Evolutionary conservation across 2,329 filamentous ascomycete species (phyloP).

Genomic region (Byssochlamys sp.): DNA sequence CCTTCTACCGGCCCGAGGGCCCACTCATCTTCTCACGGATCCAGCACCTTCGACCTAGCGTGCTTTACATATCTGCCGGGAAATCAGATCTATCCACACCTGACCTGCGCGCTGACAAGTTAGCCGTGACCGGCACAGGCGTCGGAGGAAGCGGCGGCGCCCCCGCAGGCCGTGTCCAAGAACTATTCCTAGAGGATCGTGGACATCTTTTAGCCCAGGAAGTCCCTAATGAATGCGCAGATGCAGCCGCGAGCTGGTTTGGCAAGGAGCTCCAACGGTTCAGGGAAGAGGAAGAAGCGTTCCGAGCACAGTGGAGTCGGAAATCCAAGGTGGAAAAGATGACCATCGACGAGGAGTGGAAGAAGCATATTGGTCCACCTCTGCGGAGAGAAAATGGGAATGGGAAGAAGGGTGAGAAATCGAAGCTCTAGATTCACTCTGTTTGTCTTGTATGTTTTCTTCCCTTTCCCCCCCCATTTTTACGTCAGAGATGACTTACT

Average conservation of each 20-base stretch:
- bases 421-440: slow-evolving; percentile 18
- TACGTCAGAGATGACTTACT: neutral
- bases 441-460: neutral
- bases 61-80: slow-evolving; percentile 37
- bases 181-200: slow-evolving; percentile 52
- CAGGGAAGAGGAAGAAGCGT: slow-evolving; percentile 48
- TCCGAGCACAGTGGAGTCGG: slow-evolving; percentile 45
- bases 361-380: slow-evolving; percentile 26
- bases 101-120: slow-evolving; percentile 31
- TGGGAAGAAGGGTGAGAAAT: slow-evolving; percentile 1
- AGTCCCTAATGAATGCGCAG: slow-evolving; percentile 56
- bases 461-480: no score
- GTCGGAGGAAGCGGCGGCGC: slow-evolving; percentile 41
- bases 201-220: slow-evolving; percentile 85
- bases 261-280: slow-evolving; percentile 48
- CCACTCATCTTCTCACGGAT: slow-evolving; percentile 29
- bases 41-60: slow-evolving; percentile 36
- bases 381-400: slow-evolving; percentile 14
- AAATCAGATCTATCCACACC: slow-evolving; percentile 34
- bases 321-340: slow-evolving; percentile 46
- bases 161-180: slow-evolving; percentile 59
- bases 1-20: slow-evolving; percentile 38
- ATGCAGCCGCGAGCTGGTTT: slow-evolving; percentile 49
- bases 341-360: slow-evolving; percentile 47
- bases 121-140: slow-evolving; percentile 30